Evolutionary conservation across 805 yeast genomes (phyloP).

Genomic region (Sungouiella blattae): DNA sequence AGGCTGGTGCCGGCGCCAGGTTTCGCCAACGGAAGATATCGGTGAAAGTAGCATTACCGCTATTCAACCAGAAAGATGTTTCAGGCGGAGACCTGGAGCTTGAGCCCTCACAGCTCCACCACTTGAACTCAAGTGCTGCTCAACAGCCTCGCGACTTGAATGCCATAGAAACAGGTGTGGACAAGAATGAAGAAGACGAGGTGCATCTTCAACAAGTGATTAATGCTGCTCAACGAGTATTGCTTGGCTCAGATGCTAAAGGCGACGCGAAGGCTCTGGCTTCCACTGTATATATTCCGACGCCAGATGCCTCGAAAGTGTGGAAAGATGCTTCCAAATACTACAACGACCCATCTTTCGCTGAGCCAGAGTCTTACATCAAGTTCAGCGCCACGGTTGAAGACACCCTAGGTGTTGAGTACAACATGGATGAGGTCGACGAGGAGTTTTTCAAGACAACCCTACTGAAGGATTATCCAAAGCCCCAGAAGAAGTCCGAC

Average conservation of each 20-base stretch:
- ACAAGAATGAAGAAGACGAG: constrained; percentile 95
- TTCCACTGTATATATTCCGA: constrained; percentile 75
- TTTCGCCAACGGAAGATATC: constrained; percentile 94
- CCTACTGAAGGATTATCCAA: constrained; percentile 36
- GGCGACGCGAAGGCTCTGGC: constrained; percentile 11
- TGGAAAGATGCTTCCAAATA: constrained; percentile 77
- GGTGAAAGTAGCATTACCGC: constrained; percentile 80
- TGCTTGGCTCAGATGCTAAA: constrained; percentile 31
- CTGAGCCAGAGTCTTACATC: constrained; percentile 74
- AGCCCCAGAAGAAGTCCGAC: constrained; percentile 11
- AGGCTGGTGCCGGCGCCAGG: constrained; percentile 53
- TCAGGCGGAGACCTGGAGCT: constrained; percentile 64
- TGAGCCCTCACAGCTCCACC: constrained; percentile 42
- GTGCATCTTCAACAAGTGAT: constrained; percentile 92
- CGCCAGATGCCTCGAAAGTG: constrained; percentile 86
- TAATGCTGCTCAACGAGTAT: constrained; percentile 68
- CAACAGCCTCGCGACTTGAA: constrained; percentile 83
- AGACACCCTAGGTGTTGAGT: constrained; percentile 82
- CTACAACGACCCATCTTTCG: constrained; percentile 59
- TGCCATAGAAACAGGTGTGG: constrained; percentile 95
- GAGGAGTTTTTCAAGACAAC: constrained; percentile 54
- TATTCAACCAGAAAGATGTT: constrained; percentile 72
- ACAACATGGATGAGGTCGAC: constrained; percentile 88
- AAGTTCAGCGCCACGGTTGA: constrained; percentile 94
- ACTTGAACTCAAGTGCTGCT: constrained; percentile 43